Evolutionary conservation across 1,284 basidiomycete species (phyloP), one percentile per base, ranked within the genome.

Genomic region (Malassezia japonica): DNA sequence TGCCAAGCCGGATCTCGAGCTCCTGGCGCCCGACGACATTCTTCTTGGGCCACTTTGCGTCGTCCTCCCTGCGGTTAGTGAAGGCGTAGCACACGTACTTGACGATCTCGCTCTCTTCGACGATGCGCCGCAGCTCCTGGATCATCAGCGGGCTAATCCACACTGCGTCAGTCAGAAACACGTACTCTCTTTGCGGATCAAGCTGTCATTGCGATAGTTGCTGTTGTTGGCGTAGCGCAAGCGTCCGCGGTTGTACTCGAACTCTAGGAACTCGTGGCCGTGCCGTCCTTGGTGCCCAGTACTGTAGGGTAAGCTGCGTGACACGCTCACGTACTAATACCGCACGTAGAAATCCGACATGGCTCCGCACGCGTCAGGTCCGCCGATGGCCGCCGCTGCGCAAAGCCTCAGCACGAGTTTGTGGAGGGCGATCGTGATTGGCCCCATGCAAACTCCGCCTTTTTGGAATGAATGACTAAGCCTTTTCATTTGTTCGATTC

Each of bases 171-270:
- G 40, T 44, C 10, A 5, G 32, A 25, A 32, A 15, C 13, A 46
- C 27, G 67, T 65, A 94, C 91, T 92, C 76, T 98, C 94, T 85
- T 96, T 96, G 55, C 91, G 81, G 73, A 98, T 95, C 48, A 98
- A 77, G 72, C 84, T 87, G 76, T 98, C 94, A 68, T 95, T 96
- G 40, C 92, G 79, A 77, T 98, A 98, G 76, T 98, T 98, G 18
- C 90, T 95, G 80, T 98, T 98, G 80, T 98, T 95, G 57, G 94
- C 92, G 74, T 98, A 99, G 63, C 92, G 82, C 59, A 98, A 79
- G 52, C 92, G 83, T 7, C 92, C 94, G 75, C 92, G 85, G 10
- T 86, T 86, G 77, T 95, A 95, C 76, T 98, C 92, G 70, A 96
- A 98, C 75, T 99, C 94, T 42, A 99, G 80, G 73, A 98, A 98